Percentiles rank a stretch among this genome's conserved stretches.
phyloP scores from a whole-genome alignment of 2,329 filamentous ascomycete species.

The Cladophialophora chaetospira region DNA sequence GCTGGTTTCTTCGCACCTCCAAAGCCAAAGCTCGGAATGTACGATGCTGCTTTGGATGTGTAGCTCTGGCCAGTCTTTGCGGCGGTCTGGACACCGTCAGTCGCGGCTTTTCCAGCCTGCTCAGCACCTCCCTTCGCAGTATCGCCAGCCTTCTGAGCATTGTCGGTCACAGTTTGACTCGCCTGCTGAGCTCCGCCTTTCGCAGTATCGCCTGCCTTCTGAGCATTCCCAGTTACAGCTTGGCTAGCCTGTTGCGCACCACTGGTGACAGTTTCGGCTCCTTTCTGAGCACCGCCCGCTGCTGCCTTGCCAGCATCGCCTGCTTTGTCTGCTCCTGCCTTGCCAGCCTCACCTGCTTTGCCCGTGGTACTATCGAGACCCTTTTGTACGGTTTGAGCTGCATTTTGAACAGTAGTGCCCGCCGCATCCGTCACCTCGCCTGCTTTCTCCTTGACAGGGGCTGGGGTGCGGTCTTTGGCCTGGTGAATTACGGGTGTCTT shows the following conservation, averaged over 20 bases:
- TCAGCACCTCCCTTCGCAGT: not conserved
- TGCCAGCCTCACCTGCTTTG: slow-evolving; percentile 20
- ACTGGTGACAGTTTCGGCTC: not conserved
- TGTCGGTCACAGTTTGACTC: slow-evolving; percentile 17
- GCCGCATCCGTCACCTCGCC: slow-evolving; percentile 17
- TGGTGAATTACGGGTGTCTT: slow-evolving; percentile 29
- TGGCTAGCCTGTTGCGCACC: too few species aligned
- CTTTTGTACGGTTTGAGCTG: slow-evolving; percentile 21
- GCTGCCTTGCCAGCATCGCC: slow-evolving; percentile 15
- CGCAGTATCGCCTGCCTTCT: slow-evolving; percentile 17
- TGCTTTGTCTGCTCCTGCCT: too few species aligned
- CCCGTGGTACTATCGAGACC: slow-evolving; percentile 16
- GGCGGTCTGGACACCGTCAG: not conserved
- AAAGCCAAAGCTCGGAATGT: slow-evolving; percentile 23
- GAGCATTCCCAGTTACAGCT: slow-evolving; percentile 23
- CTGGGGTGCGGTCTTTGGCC: slow-evolving; percentile 25
- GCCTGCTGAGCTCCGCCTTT: slow-evolving; percentile 16
- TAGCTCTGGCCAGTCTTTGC: slow-evolving; percentile 27
- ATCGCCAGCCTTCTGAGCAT: slow-evolving; percentile 14
- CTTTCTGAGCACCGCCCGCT: not conserved
- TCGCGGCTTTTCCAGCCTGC: not conserved
- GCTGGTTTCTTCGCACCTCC: slow-evolving; percentile 14
- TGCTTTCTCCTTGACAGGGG: slow-evolving; percentile 16
- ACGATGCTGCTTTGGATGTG: slow-evolving; percentile 27
- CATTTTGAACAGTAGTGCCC: slow-evolving; percentile 25